Conservation (phyloP, 1,284 basidiomycete species). For the Marasmius tenuissimus region DNA sequence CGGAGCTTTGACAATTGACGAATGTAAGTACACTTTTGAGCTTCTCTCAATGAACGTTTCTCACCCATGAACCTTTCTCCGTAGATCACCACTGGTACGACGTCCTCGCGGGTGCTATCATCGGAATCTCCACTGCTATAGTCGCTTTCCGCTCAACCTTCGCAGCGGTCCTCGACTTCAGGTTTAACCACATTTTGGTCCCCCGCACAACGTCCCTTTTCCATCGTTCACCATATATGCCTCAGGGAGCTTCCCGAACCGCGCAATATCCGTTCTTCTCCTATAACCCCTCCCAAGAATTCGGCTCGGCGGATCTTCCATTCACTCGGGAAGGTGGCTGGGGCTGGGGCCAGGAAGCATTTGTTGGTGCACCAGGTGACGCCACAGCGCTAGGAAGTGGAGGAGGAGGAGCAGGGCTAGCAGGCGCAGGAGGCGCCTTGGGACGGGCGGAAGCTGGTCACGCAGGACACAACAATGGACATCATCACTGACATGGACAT, state of each 20-base stretch:
- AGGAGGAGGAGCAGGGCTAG: conserved; percentile 9
- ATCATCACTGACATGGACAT: background rate
- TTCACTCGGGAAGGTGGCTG: conserved; percentile 47
- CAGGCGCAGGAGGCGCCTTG: conserved; percentile 9
- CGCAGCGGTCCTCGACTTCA: conserved; percentile 52
- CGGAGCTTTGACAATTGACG: conserved; percentile 56
- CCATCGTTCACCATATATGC: conserved; percentile 30
- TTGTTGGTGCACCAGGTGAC: conserved; percentile 36
- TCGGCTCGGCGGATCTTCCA: conserved; percentile 30
- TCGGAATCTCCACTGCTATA: conserved; percentile 47
- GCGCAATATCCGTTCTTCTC: conserved; percentile 29
- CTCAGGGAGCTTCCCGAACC: conserved; percentile 10
- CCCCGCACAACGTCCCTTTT: conserved; percentile 45
- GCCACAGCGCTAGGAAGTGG: conserved; percentile 25
- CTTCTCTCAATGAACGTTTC: background rate
- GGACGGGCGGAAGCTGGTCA: conserved; percentile 1
- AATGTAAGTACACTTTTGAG: conserved; percentile 34
- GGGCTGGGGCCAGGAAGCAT: conserved; percentile 34
- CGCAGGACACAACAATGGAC: background rate
- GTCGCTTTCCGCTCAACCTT: conserved; percentile 58
- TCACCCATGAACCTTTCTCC: conserved; percentile 4
- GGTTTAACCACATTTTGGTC: conserved; percentile 57
- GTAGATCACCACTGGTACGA: conserved; percentile 54
- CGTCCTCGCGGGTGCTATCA: conserved; percentile 49
- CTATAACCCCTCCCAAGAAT: conserved; percentile 27